These are phyloP conservation scores for Astrocystis sublimbata DNA, from an alignment of 495 filamentous ascomycete species.

Conservation along the genomic window DNA sequence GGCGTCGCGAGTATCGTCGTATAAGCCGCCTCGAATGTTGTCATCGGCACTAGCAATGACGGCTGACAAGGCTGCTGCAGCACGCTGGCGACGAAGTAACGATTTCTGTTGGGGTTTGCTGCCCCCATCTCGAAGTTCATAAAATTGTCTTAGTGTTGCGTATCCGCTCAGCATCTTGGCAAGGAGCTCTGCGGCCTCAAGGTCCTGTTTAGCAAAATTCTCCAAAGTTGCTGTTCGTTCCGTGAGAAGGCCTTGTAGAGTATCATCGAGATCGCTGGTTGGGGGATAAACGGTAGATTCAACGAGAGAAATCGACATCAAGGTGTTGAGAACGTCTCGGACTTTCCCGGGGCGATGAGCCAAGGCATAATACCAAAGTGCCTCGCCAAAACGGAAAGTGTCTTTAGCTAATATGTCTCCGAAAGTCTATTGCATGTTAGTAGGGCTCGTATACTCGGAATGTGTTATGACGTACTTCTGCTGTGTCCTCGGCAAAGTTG, in stretches of 20 bases:
- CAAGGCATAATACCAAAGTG: conserved; percentile 83
- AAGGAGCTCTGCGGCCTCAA: conserved; percentile 75
- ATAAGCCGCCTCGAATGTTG: conserved; percentile 84
- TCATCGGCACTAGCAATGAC: conserved; percentile 81
- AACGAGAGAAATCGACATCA: conserved; percentile 81
- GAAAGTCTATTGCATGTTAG: conserved; percentile 61
- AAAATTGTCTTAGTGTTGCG: conserved; percentile 82
- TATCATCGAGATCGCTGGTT: conserved; percentile 62
- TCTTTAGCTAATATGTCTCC: conserved; percentile 67
- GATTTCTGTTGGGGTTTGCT: conserved; percentile 31
- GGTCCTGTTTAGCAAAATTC: conserved; percentile 63
- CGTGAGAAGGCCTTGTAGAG: conserved; percentile 63
- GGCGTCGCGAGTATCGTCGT: conserved; percentile 72
- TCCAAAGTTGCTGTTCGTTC: conserved; percentile 67
- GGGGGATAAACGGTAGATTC: conserved; percentile 79
- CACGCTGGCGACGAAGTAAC: conserved; percentile 60
- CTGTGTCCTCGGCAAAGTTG: conserved; percentile 67
- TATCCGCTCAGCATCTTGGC: conserved; percentile 87
- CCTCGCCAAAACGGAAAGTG: conserved; percentile 73
- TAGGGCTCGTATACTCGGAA: conserved; percentile 1
- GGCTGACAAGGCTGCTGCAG: conserved; percentile 69
- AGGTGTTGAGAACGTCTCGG: conserved; percentile 76
- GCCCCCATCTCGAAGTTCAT: conserved; percentile 76
- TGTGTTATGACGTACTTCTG: conserved; percentile 63
- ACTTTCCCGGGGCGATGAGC: conserved; percentile 73